These are phyloP conservation scores for Metschnikowia dekortorum DNA, from an alignment of 805 yeast genomes.

Conservation along the genomic window DNA sequence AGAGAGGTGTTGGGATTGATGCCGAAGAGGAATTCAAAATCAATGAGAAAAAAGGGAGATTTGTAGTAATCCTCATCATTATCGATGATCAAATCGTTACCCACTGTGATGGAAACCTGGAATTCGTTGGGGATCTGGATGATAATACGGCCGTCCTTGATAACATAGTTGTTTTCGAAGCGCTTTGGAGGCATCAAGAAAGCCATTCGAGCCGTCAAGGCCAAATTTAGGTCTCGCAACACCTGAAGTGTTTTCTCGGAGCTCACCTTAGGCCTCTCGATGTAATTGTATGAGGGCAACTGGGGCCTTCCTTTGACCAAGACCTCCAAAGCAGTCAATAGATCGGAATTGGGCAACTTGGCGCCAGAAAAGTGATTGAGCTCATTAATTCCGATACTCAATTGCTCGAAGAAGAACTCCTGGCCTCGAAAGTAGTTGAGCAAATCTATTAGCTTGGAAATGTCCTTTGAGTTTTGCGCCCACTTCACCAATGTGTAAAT, in stretches of 20 bases:
- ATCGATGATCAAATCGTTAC: conserved; percentile 48
- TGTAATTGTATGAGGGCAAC: conserved; percentile 58
- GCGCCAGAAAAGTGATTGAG: conserved; percentile 78
- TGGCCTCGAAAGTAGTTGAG: conserved; percentile 84
- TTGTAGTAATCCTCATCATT: conserved; percentile 42
- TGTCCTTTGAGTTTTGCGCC: conserved; percentile 70
- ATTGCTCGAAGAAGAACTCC: conserved; percentile 56
- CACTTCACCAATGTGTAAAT: conserved; percentile 85
- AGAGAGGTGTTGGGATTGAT: conserved; percentile 34
- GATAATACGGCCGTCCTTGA: conserved; percentile 72
- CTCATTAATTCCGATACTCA: conserved; percentile 64
- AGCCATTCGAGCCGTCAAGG: conserved; percentile 72
- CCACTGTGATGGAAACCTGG: conserved; percentile 61
- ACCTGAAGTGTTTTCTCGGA: conserved; percentile 56
- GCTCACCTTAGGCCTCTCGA: conserved; percentile 47
- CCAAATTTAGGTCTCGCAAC: conserved; percentile 64
- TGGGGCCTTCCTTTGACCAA: conserved; percentile 73
- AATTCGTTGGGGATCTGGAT: conserved; percentile 62
- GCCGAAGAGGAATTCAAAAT: conserved; percentile 62
- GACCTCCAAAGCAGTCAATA: conserved; percentile 83
- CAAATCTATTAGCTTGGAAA: conserved; percentile 75
- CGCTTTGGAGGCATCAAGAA: conserved; percentile 59
- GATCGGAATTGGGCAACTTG: conserved; percentile 86
- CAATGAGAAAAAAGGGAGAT: conserved; percentile 74
- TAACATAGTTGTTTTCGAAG: conserved; percentile 53